Percentiles rank a stretch among this genome's conserved stretches.
These are phyloP conservation scores for Escovopsis sp. DNA, from an alignment of 2,329 filamentous ascomycete genomes.

Conservation along the genomic window DNA sequence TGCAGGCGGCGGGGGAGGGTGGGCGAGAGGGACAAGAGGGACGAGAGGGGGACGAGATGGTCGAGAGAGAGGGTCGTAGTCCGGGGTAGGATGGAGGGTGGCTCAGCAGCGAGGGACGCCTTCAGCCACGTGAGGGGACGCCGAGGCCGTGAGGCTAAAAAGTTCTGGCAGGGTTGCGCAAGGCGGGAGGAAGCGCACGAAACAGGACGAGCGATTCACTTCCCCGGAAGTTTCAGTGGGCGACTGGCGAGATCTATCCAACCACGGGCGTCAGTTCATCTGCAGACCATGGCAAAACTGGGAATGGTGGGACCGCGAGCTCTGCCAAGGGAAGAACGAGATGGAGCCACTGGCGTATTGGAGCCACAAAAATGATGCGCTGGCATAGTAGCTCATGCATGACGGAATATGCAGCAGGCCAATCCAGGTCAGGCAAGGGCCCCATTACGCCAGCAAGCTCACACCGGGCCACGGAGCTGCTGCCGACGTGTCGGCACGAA, in stretches of 20 bases:
- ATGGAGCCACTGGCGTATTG: constrained; percentile 11
- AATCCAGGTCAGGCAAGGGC: neutral
- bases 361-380: constrained; percentile 23
- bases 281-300: constrained; percentile 16
- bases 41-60: too few relatives aligned
- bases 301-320: constrained; percentile 10
- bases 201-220: constrained; percentile 11
- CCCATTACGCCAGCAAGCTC: constrained; percentile 7
- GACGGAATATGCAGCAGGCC: constrained; percentile 37
- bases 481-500: constrained; percentile 6
- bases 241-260: constrained; percentile 18
- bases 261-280: constrained; percentile 21
- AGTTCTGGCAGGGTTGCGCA: constrained; percentile 3
- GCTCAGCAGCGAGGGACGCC: constrained; percentile 19
- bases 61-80: neutral
- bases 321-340: constrained; percentile 11
- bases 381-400: constrained; percentile 34
- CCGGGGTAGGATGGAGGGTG: constrained; percentile 10
- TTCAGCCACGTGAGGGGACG: constrained; percentile 29
- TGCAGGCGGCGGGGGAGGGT: constrained; percentile 30
- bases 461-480: constrained; percentile 7
- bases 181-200: constrained; percentile 9
- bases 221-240: constrained; percentile 12
- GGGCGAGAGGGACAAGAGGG: too few relatives aligned
- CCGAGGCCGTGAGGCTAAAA: neutral